Conservation (phyloP, 495 filamentous ascomycete genomes). For the Neurospora sublineolata region DNA sequence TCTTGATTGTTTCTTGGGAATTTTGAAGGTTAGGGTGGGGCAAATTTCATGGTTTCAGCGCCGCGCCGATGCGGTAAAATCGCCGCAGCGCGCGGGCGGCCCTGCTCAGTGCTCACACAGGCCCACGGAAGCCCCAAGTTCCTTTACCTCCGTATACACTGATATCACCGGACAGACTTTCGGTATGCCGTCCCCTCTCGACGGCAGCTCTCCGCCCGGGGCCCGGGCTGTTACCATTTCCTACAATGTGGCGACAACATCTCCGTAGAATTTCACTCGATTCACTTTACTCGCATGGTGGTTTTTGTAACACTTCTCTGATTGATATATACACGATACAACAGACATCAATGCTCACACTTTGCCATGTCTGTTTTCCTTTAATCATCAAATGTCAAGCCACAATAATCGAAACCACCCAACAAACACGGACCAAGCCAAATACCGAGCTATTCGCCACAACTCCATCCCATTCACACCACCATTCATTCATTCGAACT, state of each 20-base stretch:
- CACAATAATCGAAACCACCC: conserved; percentile 1
- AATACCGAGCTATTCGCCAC: neutral
- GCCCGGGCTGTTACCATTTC: neutral
- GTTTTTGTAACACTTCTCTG: neutral
- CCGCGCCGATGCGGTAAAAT: neutral
- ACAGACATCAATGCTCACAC: neutral
- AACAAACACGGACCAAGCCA: conserved; percentile 2
- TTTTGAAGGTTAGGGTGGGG: conserved; percentile 26
- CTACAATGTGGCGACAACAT: neutral
- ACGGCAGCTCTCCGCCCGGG: neutral
- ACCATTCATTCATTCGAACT: neutral
- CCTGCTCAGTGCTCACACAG: neutral
- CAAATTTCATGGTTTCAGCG: conserved; percentile 10
- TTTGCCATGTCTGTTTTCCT: neutral
- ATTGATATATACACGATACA: neutral
- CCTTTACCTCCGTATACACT: neutral
- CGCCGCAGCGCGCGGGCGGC: neutral
- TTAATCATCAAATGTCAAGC: neutral
- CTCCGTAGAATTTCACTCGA: neutral
- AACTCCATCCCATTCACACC: neutral
- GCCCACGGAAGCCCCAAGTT: neutral
- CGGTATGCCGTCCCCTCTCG: neutral
- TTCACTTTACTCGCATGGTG: neutral
- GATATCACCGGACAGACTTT: neutral
- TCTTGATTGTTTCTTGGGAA: conserved; percentile 12